Evolutionary conservation across 805 yeast species (phyloP), one percentile per base, ranked within the genome.

Genomic region (Debaryomyces tyrocola): DNA sequence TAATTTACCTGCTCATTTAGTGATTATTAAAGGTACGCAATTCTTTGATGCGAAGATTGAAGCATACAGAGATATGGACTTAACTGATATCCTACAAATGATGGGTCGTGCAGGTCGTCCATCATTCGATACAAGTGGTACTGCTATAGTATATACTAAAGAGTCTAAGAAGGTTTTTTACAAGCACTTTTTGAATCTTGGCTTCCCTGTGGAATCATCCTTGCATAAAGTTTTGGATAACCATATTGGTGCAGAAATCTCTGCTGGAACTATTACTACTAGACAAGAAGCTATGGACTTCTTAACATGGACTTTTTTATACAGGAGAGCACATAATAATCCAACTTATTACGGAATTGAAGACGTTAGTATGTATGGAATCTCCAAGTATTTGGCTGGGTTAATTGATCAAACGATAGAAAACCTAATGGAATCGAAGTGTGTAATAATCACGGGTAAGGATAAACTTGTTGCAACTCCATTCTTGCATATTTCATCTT

Each of bases 51-150:
- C 83, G 33, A 72, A 81, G 60, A 80, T 80, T 40, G 88, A 84
- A 59, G 87, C 78, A 1, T 87, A 86, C 61, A 74, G 80, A 53
- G 92, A 86, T 57, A 87, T 86, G 92, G 92, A 86, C 58, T 73
- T 86, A 56, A 87, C 92, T 0, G 94, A 86, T 64, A 85, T 87
- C 43, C 64, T 86, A 47, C 94, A 85, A 62, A 85, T 85, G 90
- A 84, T 85, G 90, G 92, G 92, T 34, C 71, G 92, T 60, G 92
- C 92, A 0, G 92, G 92, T 40, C 78, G 92, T 51, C 92, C 92
- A 1, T 88, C 89, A 1, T 87, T 73, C 58, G 92, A 87, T 66
- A 84, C 87, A 9, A 80, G 84, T 51, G 92, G 92, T 57, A 85
- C 76, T 42, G 90, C 90, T 0, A 82, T 86, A 45, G 88, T 86